Base-by-base conservation (phyloP, 2,329 filamentous ascomycete species). In the Ambrosiella xylebori region DNA sequence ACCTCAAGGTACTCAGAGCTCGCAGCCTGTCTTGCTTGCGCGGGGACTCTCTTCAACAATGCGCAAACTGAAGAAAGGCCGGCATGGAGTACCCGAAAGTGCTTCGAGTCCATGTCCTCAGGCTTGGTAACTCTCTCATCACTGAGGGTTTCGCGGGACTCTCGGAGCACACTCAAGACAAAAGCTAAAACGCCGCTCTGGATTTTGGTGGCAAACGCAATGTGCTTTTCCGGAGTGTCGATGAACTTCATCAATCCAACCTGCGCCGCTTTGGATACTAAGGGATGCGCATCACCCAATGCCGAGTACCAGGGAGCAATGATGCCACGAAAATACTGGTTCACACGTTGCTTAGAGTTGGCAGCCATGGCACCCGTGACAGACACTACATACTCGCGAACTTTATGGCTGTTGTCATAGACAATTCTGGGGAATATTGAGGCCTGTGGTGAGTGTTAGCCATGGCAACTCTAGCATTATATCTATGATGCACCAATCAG, bases 231-330 rank as follows among this genome's bases (percentile, higher is more conserved):
- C 15, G 86, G 79, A 0, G 85, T 88, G 17, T 79, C 78, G 58
- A 97, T 84, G 45, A 95, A 86, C 1, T 78, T 78, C 0, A 79
- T 77, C 15, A 96, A 74, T 0, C 90, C 86, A 51, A 91, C 84
- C 60, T 79, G 77, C 1, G 90, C 89, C n/a, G 87, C 81, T 59
- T 82, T 81, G 7, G 85, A 76, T 12, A 89, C 88, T 15, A 77
- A 76, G 58, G 82, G 81, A 66, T 98, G 91, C 63, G 80, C 85
- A 68, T 98, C 93, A 66, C 89, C 95, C 1, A 85, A 79, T 0
- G 91, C 93, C 7, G 87, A 86, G 11, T 97, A 77, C 93, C 94
- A 98, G n/a, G 88, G 78, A 8, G 86, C 89, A 51, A 94, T 82
- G 40, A 94, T 75, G 61, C 79, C 82, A 11, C 88, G 82, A 61